phyloP scores from a whole-genome alignment of 148 eudicot genomes.

The Chenopodium album region DNA sequence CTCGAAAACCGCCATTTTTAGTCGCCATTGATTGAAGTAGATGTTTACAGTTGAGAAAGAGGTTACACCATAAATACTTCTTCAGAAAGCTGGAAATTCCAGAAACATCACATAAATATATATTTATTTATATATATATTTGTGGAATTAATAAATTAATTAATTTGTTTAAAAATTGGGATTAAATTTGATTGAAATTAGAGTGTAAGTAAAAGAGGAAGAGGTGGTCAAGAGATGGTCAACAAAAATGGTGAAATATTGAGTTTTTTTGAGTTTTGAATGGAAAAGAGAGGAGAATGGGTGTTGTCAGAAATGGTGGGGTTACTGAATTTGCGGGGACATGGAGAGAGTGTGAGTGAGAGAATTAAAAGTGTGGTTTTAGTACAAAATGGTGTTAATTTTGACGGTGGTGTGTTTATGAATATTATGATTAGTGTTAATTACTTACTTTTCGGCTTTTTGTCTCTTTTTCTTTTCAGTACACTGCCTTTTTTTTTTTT shows the following conservation, averaged over 20 bases:
- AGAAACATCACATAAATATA: too few species aligned
- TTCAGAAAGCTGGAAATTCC: too few species aligned
- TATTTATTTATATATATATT: too few species aligned
- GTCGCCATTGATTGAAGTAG: constrained; percentile 16
- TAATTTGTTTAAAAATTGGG: too few species aligned
- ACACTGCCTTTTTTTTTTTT: too few species aligned
- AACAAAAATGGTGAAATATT: background rate
- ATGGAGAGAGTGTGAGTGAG: background rate
- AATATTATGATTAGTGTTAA: too few species aligned
- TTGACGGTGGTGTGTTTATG: too few species aligned
- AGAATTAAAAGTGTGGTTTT: too few species aligned
- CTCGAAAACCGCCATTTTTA: constrained; percentile 36
- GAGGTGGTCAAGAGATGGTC: background rate
- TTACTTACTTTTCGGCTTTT: too few species aligned
- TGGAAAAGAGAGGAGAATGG: background rate
- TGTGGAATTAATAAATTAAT: too few species aligned
- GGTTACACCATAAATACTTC: background rate
- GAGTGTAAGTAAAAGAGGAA: background rate
- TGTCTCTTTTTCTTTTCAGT: too few species aligned
- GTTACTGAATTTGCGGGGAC: constrained; percentile 4
- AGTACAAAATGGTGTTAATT: too few species aligned
- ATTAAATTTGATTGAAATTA: background rate
- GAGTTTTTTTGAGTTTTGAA: background rate
- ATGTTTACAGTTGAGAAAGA: background rate
- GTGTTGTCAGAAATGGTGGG: constrained; percentile 1